These are phyloP conservation scores for Eimeria necatrix DNA, from an alignment of 169 alveolate genomes.

Conservation along the genomic window DNA sequence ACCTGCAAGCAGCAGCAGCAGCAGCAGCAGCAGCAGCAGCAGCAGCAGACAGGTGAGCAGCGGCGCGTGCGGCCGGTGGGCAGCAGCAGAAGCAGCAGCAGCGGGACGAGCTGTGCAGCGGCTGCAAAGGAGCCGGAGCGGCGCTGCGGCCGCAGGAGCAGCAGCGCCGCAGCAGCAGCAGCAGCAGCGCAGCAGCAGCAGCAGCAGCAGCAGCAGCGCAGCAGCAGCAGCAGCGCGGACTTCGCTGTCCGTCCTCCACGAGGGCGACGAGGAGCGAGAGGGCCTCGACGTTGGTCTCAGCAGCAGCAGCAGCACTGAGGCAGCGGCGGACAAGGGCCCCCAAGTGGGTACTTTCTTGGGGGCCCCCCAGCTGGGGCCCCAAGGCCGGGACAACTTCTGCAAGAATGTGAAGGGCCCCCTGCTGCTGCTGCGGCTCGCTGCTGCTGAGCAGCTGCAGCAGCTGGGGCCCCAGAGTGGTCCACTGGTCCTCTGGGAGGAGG, in stretches of 20 bases:
- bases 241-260: slow-evolving; percentile 23
- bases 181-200: background rate
- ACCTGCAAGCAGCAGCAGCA: background rate
- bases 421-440: slow-evolving; percentile 24
- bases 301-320: slow-evolving; percentile 1
- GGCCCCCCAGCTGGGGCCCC: background rate
- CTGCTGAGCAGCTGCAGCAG: slow-evolving; percentile 42
- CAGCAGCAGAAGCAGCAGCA: background rate
- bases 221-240: background rate
- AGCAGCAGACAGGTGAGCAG: background rate
- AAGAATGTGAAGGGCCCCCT: slow-evolving; percentile 54
- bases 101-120: background rate
- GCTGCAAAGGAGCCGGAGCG: no score
- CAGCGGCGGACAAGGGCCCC: background rate
- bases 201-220: slow-evolving; percentile 22
- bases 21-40: background rate
- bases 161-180: no score
- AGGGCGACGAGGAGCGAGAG: slow-evolving; percentile 47
- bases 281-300: slow-evolving; percentile 35
- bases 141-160: no score
- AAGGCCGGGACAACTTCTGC: slow-evolving; percentile 49
- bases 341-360: background rate
- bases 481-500: slow-evolving; percentile 60
- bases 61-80: background rate
- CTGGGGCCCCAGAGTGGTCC: slow-evolving; percentile 44